These are phyloP conservation scores for Ascochyta lentis DNA, from an alignment of 2,329 filamentous ascomycete species.

Conservation along the genomic window DNA sequence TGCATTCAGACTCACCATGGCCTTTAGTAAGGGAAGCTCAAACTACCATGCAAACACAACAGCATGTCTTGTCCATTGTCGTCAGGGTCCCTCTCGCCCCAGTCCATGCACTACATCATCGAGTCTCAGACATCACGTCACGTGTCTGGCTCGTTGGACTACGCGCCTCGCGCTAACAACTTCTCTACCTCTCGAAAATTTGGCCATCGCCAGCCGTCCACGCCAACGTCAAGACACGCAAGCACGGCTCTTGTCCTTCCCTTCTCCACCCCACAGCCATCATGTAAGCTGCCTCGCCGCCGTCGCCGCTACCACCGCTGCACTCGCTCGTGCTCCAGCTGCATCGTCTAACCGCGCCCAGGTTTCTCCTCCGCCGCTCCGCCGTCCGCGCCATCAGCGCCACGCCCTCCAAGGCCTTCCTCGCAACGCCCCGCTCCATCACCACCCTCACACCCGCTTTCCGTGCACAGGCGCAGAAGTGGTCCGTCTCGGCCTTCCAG, in stretches of 20 bases:
- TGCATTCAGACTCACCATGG: no score
- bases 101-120: neutral
- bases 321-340: neutral
- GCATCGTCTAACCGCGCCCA: constrained; percentile 39
- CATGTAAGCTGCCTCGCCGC: constrained; percentile 23
- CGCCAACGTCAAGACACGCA: constrained; percentile 6
- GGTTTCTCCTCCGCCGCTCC: constrained; percentile 65
- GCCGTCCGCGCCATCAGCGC: constrained; percentile 62
- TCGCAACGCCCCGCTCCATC: constrained; percentile 51
- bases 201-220: constrained; percentile 5
- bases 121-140: neutral
- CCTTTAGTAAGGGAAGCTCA: no score
- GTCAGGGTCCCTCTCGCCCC: neutral
- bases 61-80: no score
- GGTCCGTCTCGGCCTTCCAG: constrained; percentile 51
- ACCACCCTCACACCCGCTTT: constrained; percentile 41
- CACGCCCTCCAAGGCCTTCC: constrained; percentile 53
- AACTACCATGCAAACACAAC: no score
- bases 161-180: constrained; percentile 9
- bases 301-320: no score
- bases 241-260: neutral
- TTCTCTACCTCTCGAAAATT: constrained; percentile 12
- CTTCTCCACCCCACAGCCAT: neutral
- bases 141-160: neutral
- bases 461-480: constrained; percentile 48